Base-by-base conservation (phyloP, 2,329 filamentous ascomycete species). In the Fusarium vanettenii region DNA sequence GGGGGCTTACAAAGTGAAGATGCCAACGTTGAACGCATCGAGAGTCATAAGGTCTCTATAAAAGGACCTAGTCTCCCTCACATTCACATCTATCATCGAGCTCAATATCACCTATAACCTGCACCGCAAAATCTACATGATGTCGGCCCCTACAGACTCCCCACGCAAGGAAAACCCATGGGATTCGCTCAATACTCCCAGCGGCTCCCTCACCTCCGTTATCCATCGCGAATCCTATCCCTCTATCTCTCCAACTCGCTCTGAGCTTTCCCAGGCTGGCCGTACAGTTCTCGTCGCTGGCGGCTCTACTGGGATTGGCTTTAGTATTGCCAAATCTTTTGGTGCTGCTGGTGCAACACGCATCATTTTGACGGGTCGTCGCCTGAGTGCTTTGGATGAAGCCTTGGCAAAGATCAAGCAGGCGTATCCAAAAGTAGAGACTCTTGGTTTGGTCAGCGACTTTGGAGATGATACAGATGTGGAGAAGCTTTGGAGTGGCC, bases 241-340 rank as follows among this genome's bases (percentile, higher is more conserved):
- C 10, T 37, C 55, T 8, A 59, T 59, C 16, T 59, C 55, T n/a
- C 55, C 55, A n/a, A 25, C 20, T 59, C 80, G 81, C 0, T 82
- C 83, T 0, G 81, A 82, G 69, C 80, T 86, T 29, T 82, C 79
- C 11, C 84, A 86, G 41, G 76, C 78, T 5, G 84, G 84, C 7
- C 76, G 78, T 16, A 91, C 87, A 4, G 89, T 92, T 8, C 84
- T 94, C 13, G 89, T 94, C 78, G 92, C 90, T 2, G 92, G 92
- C 50, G 91, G 88, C n/a, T 88, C 89, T 1, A 87, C 86, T 0
- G 91, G 92, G 43, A 90, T 94, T 64, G 92, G 92, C 6, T 89
- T 89, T 69, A 88, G 90, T 1, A 88, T 92, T 11, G 91, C 91
- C 2, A 85, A 87, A 59, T 83, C 90, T 52, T 93, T 87, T 73